phyloP scores from a whole-genome alignment of 2,329 filamentous ascomycete genomes.

The Harringtonia aguacate region DNA sequence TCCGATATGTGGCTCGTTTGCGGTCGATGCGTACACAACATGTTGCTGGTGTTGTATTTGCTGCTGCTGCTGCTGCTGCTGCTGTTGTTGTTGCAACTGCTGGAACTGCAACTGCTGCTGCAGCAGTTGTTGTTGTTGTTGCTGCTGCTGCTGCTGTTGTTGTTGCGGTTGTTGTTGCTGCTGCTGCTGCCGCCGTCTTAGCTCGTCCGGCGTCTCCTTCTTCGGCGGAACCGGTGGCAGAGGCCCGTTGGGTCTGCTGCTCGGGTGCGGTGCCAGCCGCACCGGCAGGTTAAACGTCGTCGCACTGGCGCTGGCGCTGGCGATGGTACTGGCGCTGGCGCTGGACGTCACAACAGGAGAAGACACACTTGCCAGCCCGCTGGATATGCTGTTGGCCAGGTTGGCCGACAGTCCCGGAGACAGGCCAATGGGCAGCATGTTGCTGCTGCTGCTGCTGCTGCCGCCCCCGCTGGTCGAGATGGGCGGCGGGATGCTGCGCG shows the following conservation, averaged over 20 bases:
- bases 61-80: neutral
- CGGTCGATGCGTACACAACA: slow-evolving; percentile 3
- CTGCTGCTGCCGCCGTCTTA: slow-evolving; percentile 21
- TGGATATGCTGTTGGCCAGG: no score
- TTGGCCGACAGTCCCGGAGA: no score
- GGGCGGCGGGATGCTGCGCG: no score
- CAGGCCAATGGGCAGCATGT: slow-evolving; percentile 13
- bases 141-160: slow-evolving; percentile 1
- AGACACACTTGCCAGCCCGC: neutral
- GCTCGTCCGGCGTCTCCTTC: slow-evolving; percentile 44
- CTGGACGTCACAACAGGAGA: no score
- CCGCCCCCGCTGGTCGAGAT: neutral
- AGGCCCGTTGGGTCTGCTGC: slow-evolving; percentile 44
- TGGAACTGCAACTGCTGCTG: neutral
- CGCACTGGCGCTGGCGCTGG: slow-evolving; percentile 10
- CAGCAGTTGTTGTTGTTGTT: neutral
- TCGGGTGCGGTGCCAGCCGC: slow-evolving; percentile 49
- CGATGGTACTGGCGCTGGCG: slow-evolving; percentile 27
- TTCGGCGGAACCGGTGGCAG: slow-evolving; percentile 47
- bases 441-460: neutral
- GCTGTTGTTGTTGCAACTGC: neutral
- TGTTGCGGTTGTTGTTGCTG: slow-evolving; percentile 4
- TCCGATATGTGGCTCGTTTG: slow-evolving; percentile 14
- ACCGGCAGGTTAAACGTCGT: slow-evolving; percentile 53
- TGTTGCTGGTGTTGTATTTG: slow-evolving; percentile 3